Evolutionary conservation across 345 rosid genomes (phyloP).

Genomic region (Euphorbia peplus): DNA sequence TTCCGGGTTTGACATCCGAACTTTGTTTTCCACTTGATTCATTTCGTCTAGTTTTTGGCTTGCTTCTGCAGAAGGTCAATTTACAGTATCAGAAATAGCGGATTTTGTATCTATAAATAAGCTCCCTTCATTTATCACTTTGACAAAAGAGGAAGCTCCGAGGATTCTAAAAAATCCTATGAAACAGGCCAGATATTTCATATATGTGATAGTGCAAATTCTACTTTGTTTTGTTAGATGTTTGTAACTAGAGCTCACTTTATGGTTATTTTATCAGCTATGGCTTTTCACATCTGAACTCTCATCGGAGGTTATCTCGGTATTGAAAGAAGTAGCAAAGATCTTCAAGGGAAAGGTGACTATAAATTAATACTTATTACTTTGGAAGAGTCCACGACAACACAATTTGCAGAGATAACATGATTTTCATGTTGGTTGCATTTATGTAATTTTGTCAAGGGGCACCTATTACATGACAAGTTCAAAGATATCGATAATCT

Average conservation of each 20-base stretch:
- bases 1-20: not conserved
- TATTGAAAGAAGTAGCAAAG: constrained; percentile 19
- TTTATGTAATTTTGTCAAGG: too few relatives aligned
- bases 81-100: constrained; percentile 11
- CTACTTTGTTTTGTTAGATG: too few relatives aligned
- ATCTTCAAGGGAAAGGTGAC: constrained; percentile 26
- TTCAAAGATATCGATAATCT: too few relatives aligned
- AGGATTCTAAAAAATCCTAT: too few relatives aligned
- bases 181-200: constrained; percentile 11
- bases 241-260: too few relatives aligned
- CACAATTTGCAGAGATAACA: too few relatives aligned
- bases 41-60: not conserved
- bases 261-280: constrained; percentile 15
- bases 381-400: too few relatives aligned
- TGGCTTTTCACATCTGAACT: constrained; percentile 24
- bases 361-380: too few relatives aligned
- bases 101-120: constrained; percentile 16
- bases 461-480: too few relatives aligned
- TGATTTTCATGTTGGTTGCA: too few relatives aligned
- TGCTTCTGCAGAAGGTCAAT: constrained; percentile 10
- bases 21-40: not conserved
- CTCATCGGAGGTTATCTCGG: constrained; percentile 9
- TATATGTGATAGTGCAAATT: too few relatives aligned
- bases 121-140: constrained; percentile 14
- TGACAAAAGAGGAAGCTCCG: not conserved